phyloP scores from a whole-genome alignment of 2,329 filamentous ascomycete genomes.

The Alternaria consortialis region DNA sequence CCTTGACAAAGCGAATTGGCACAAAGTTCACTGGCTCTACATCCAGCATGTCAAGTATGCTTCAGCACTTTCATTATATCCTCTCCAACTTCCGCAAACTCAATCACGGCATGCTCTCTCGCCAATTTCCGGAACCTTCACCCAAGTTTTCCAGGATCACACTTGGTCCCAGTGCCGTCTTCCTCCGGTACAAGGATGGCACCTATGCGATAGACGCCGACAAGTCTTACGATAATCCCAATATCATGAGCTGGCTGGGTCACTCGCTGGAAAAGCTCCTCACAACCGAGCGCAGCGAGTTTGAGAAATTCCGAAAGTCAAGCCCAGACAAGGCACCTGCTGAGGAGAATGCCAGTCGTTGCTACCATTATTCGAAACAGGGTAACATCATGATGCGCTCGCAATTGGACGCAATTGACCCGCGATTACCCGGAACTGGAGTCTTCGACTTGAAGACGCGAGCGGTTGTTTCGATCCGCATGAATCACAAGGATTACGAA shows the following conservation, averaged over 20 bases:
- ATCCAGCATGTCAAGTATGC: constrained; percentile 89
- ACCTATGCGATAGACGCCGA: constrained; percentile 95
- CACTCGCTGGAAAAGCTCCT: constrained; percentile 97
- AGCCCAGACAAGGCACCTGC: constrained; percentile 71
- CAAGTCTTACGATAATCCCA: constrained; percentile 86
- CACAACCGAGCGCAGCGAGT: constrained; percentile 82
- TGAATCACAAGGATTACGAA: constrained; percentile 78
- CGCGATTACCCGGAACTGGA: constrained; percentile 84
- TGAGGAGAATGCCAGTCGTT: constrained; percentile 63
- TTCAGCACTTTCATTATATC: constrained; percentile 92
- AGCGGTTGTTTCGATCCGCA: constrained; percentile 89
- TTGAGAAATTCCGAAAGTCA: constrained; percentile 76
- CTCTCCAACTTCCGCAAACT: constrained; percentile 83
- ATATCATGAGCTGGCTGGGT: constrained; percentile 88
- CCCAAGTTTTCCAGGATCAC: constrained; percentile 75
- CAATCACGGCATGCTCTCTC: constrained; percentile 72
- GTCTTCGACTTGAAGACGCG: constrained; percentile 98
- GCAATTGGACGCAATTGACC: constrained; percentile 89
- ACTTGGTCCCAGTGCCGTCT: constrained; percentile 76
- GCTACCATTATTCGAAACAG: constrained; percentile 86
- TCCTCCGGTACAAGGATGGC: constrained; percentile 82
- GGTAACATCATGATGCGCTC: constrained; percentile 94
- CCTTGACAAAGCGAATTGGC: constrained; percentile 69
- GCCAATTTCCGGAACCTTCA: constrained; percentile 69
- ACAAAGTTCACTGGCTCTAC: constrained; percentile 94